A percentile compares a stretch with the other conserved stretches of the same genome.
Conservation (phyloP, 1,284 basidiomycete species). For the Coniophora puteana region DNA sequence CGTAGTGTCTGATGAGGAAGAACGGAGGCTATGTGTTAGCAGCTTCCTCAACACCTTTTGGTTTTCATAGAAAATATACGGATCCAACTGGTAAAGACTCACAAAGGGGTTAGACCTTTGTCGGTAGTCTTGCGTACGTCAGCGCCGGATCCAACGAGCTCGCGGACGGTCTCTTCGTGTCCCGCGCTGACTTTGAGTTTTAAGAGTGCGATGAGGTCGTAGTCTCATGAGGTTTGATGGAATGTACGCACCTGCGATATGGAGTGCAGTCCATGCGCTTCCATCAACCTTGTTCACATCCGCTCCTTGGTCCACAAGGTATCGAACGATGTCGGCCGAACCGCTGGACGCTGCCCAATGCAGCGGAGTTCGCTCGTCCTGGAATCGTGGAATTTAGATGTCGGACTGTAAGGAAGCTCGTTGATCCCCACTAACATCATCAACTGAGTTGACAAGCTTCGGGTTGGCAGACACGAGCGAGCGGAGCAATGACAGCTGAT, state of each 20-base stretch:
- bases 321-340: slow-evolving; percentile 66
- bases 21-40: slow-evolving; percentile 5
- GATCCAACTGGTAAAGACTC: slow-evolving; percentile 29
- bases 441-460: slow-evolving; percentile 61
- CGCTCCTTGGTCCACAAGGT: slow-evolving; percentile 69
- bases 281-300: slow-evolving; percentile 72
- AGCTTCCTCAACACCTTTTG: too few relatives aligned
- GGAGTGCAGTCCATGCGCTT: slow-evolving; percentile 83
- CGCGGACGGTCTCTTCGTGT: slow-evolving; percentile 71
- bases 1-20: slow-evolving; percentile 71
- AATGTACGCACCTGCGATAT: slow-evolving; percentile 70
- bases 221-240: slow-evolving; percentile 7
- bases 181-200: slow-evolving; percentile 70
- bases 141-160: slow-evolving; percentile 82
- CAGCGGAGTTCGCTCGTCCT: slow-evolving; percentile 88
- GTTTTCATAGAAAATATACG: slow-evolving; percentile 6
- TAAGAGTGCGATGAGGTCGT: slow-evolving; percentile 3
- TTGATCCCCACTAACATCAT: slow-evolving; percentile 58
- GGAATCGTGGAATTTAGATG: slow-evolving; percentile 7
- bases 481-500: slow-evolving; percentile 73
- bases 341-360: slow-evolving; percentile 87
- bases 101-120: slow-evolving; percentile 88
- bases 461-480: slow-evolving; percentile 69
- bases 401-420: neutral
- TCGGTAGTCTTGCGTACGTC: slow-evolving; percentile 79